A percentile compares a stretch with the other conserved stretches of the same genome.
These are phyloP conservation scores for Excoecaria agallocha DNA, from an alignment of 345 rosid species.

Conservation along the genomic window DNA sequence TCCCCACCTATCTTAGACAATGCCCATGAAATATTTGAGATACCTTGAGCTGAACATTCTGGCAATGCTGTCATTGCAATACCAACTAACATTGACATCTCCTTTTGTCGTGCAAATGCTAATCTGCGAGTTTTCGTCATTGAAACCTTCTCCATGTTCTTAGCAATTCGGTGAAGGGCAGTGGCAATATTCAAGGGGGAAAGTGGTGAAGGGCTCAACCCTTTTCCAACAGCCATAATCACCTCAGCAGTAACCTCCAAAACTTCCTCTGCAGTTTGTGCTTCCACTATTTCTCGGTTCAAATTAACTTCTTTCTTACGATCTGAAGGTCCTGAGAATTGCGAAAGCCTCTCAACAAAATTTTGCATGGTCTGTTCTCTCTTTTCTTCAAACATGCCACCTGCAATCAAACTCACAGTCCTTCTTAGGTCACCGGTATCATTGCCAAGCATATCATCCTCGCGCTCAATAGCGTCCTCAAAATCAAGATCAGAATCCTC, in stretches of 20 bases:
- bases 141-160: slow-evolving; percentile 91
- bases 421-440: slow-evolving; percentile 35
- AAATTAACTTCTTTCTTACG: slow-evolving; percentile 71
- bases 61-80: slow-evolving; percentile 79
- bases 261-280: slow-evolving; percentile 79
- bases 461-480: slow-evolving; percentile 32
- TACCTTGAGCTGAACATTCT: slow-evolving; percentile 89
- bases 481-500: slow-evolving; percentile 39
- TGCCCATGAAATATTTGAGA: slow-evolving; percentile 93
- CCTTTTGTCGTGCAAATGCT: slow-evolving; percentile 75
- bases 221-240: slow-evolving; percentile 80
- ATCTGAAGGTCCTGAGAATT: slow-evolving; percentile 71
- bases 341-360: slow-evolving; percentile 67
- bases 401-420: slow-evolving; percentile 54
- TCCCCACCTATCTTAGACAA: slow-evolving; percentile 88
- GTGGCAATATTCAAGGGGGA: slow-evolving; percentile 84
- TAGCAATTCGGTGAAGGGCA: slow-evolving; percentile 82
- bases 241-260: slow-evolving; percentile 63
- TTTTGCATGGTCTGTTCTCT: slow-evolving; percentile 58
- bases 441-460: slow-evolving; percentile 30
- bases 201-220: slow-evolving; percentile 82
- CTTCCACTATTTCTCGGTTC: slow-evolving; percentile 70
- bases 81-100: slow-evolving; percentile 92
- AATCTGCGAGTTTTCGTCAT: slow-evolving; percentile 66
- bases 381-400: slow-evolving; percentile 70